Conservation (phyloP, 2,329 filamentous ascomycete species). For the Chaetomium olivaceum region DNA sequence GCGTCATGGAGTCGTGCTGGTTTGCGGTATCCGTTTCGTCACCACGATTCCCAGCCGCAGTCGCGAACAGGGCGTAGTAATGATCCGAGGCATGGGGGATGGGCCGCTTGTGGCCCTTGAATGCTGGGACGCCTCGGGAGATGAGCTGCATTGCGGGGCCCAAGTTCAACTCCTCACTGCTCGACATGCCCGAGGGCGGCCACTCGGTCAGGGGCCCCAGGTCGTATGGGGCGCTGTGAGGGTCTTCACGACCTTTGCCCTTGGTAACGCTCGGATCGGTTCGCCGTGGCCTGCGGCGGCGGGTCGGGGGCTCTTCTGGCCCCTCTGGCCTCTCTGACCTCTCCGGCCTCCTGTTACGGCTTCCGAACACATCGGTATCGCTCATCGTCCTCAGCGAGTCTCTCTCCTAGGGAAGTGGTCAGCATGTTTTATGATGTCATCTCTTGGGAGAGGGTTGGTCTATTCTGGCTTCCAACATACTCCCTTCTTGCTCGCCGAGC, state of each 20-base stretch:
- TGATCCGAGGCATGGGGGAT: slow-evolving; percentile 57
- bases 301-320: slow-evolving; percentile 26
- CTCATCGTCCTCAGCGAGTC: slow-evolving; percentile 38
- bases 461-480: slow-evolving; percentile 31
- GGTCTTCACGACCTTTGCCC: slow-evolving; percentile 43
- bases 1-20: slow-evolving; percentile 56
- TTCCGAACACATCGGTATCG: slow-evolving; percentile 38
- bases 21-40: slow-evolving; percentile 51
- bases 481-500: slow-evolving; percentile 44
- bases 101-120: slow-evolving; percentile 55
- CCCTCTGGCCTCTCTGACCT: slow-evolving; percentile 19
- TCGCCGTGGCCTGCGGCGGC: slow-evolving; percentile 47
- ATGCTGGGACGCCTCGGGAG: slow-evolving; percentile 57
- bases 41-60: slow-evolving; percentile 48
- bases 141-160: slow-evolving; percentile 59
- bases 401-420: slow-evolving; percentile 36
- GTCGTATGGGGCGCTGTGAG: slow-evolving; percentile 37
- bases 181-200: slow-evolving; percentile 56
- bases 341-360: slow-evolving; percentile 25
- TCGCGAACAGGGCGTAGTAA: slow-evolving; percentile 59
- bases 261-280: slow-evolving; percentile 42
- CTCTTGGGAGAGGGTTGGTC: no score
- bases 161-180: slow-evolving; percentile 52
- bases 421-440: background rate
- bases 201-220: slow-evolving; percentile 51